Evolutionary conservation across 805 yeast species (phyloP).

Genomic region (Saccharomycopsis fodiens): DNA sequence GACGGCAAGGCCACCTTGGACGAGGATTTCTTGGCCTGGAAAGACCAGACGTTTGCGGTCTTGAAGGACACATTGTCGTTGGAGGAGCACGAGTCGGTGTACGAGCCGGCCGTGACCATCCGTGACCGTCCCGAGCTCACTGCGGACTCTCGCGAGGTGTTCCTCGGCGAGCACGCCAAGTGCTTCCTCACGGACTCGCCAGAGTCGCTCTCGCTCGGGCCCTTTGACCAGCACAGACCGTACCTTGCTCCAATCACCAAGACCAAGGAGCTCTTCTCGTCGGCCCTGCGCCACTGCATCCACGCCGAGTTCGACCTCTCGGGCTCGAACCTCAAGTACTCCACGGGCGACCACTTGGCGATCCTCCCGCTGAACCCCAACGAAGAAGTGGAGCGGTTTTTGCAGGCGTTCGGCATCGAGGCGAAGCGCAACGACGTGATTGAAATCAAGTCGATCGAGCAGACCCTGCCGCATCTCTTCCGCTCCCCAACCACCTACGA

Average conservation of each 20-base stretch:
- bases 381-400: constrained; percentile 62
- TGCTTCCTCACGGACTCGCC: constrained; percentile 36
- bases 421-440: constrained; percentile 49
- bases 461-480: constrained; percentile 42
- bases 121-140: constrained; percentile 32
- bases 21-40: constrained; percentile 93
- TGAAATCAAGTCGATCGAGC: constrained; percentile 61
- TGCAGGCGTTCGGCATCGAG: constrained; percentile 52
- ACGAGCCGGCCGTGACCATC: constrained; percentile 58
- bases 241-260: constrained; percentile 59
- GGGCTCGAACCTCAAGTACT: constrained; percentile 65
- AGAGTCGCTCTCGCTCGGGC: constrained; percentile 42
- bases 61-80: constrained; percentile 58
- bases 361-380: constrained; percentile 88
- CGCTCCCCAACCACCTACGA: constrained; percentile 85
- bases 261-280: constrained; percentile 61
- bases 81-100: constrained; percentile 72
- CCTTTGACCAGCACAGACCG: constrained; percentile 78
- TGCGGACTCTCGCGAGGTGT: constrained; percentile 39
- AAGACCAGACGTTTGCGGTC: constrained; percentile 62
- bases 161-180: constrained; percentile 75
- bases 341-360: constrained; percentile 95
- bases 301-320: constrained; percentile 86
- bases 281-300: constrained; percentile 66
- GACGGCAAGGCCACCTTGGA: constrained; percentile 93